Base-by-base conservation (phyloP, 257 asterid species). In the Fraxinus anomala region DNA sequence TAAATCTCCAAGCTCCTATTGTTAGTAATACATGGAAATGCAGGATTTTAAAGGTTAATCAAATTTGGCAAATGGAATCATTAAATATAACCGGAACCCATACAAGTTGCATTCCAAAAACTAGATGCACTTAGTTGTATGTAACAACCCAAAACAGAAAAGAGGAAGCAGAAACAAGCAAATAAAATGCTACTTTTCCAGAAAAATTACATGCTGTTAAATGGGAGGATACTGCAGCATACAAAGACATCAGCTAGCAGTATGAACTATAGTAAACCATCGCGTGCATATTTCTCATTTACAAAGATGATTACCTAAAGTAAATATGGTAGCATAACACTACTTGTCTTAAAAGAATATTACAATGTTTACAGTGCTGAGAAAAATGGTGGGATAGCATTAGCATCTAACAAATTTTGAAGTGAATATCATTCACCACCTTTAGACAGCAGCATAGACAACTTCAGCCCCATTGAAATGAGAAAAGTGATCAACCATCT, bases 1-100 rank as follows among this genome's bases (percentile, higher is more conserved):
- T 77, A 96, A 85, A 83, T 93, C 98, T 73, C 98, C 98, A 84
- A 92, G 96, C 74, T 91, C 91, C 99, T 96, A 75, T 37, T 80
- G 49, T 72, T 30, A 77, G 51, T 67, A 80, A 42, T 36, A 83
- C 30, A 33, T 24, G 3, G 33, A 70, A 80, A 83, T 49, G 40
- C 72, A 8, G 31, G 69, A 68, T 80, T 37, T 28, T 71, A 72
- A 23, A 76, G 34, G 74, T 34, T 69, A 65, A 72, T 80, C 31
- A 42, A 36, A 11, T 8, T 42, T 24, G 42, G 28, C 4, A 78
- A 51, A 70, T 17, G 31, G 74, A 28, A 69, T 51, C 17, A 72
- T 5, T 37, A 30, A n/a, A 19, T 28, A 59, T 70, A 61, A 70
- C 71, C 56, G 6, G 28, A 75, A 59, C 30, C 54, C 16, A 71